Base-by-base conservation (phyloP, 257 asterid species). In the Nicotiana obtusifolia region DNA sequence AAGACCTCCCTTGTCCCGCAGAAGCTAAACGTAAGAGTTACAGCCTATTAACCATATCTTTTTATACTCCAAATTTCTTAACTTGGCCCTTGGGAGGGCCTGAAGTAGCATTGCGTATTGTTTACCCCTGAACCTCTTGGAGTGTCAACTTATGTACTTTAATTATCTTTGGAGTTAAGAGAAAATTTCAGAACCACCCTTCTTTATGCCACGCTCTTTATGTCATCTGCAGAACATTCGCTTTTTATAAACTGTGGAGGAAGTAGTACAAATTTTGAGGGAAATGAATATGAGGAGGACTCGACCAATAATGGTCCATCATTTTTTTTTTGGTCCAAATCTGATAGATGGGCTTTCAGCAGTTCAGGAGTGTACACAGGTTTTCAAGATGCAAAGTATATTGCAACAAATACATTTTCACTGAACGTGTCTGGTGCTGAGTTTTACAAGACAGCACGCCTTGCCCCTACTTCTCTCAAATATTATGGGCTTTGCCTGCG, bases 201-300 rank as follows among this genome's bases (percentile, higher is more conserved):
- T 53, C 28, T 64, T 54, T 11, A 82, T 16, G 47, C 52, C 61
- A 81, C 79, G 60, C 68, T 56, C 81, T 79, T 76, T 65, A 54
- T 76, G 56, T 8, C 64, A 73, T 81, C 5, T 90, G 81, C 89
- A 95, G 99, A 81, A 82, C 76, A 90, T 89, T 81, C 95, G 1
- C 78, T 95, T 17, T 90, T 83, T 88, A 92, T 95, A 87, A 93
- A 95, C 69, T 95, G 98, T 66, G 99, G 99, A 82, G 99, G 99
- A 85, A 13, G 49, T 7, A 82, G 82, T 66, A 82, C 81, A 41
- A 61, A 9, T 7, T 85, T 85, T 68, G 89, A 91, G 56, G 95
- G 91, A 77, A 86, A 92, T 28, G 85, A 52, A 54, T 95, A 93
- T 60, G 95, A 90, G 15, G 93, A 82, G 83, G 93, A 95, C 86